Evolutionary conservation across 768 basidiomycete species (phyloP).

Genomic region (Cystoderma amianthinum): DNA sequence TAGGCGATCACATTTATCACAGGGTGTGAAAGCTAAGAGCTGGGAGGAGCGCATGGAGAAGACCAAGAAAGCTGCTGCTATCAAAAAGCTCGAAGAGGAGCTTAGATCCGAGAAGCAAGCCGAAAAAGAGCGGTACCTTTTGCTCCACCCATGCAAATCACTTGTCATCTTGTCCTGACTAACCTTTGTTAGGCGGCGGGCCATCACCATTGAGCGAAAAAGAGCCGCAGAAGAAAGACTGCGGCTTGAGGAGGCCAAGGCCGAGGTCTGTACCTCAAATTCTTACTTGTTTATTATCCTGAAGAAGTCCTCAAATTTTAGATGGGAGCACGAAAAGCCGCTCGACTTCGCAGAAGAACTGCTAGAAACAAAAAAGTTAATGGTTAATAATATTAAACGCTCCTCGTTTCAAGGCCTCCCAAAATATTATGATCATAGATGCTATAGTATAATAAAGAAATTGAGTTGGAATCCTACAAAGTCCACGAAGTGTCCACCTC

Average conservation of each 20-base stretch:
- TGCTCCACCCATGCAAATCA: neutral
- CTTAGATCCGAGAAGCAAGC: conserved; percentile 72
- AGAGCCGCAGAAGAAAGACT: conserved; percentile 67
- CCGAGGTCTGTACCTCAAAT: conserved; percentile 33
- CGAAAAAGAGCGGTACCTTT: conserved; percentile 50
- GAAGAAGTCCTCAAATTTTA: too few relatives aligned
- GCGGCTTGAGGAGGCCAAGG: conserved; percentile 59
- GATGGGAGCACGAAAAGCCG: conserved; percentile 81
- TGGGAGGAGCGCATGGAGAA: conserved; percentile 70
- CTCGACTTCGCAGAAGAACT: conserved; percentile 62
- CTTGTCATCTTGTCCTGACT: conserved; percentile 5
- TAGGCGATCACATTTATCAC: conserved; percentile 65
- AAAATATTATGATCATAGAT: too few relatives aligned
- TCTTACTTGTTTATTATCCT: conserved; percentile 4
- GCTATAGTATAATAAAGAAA: too few relatives aligned
- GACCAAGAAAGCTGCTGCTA: conserved; percentile 55
- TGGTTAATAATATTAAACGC: conserved; percentile 36
- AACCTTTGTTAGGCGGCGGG: conserved; percentile 40
- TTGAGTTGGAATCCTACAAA: too few relatives aligned
- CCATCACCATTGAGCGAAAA: conserved; percentile 65
- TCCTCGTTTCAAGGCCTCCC: too few relatives aligned
- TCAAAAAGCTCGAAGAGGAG: conserved; percentile 68
- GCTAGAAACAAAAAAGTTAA: conserved; percentile 80
- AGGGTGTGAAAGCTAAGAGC: conserved; percentile 55
- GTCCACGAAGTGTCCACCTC: conserved; percentile 78